Evolutionary conservation across 352 stramenopile genomes (phyloP).

Genomic region (Peronospora destructor): DNA sequence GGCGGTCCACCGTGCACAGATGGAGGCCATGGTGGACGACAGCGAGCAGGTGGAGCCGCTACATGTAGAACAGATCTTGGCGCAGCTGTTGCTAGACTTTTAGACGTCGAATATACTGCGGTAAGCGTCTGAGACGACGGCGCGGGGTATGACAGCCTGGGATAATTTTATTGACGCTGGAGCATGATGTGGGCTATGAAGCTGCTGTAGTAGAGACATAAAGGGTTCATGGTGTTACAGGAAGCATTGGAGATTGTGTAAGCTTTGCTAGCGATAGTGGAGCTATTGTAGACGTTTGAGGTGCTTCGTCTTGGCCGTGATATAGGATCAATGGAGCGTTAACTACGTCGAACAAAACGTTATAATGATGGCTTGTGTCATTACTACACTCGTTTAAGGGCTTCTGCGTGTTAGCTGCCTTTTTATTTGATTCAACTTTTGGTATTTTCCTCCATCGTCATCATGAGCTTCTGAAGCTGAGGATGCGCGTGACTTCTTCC

Average conservation of each 20-base stretch:
- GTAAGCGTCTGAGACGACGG: conserved; percentile 1
- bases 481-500: conserved; percentile 7
- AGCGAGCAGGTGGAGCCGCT: conserved; percentile 61
- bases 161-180: conserved; percentile 33
- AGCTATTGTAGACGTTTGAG: conserved; percentile 55
- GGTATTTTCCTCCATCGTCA: conserved; percentile 22
- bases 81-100: conserved; percentile 76
- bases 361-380: neutral
- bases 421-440: conserved; percentile 18
- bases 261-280: conserved; percentile 54
- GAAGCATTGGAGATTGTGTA: conserved; percentile 20
- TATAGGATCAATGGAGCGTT: conserved; percentile 11
- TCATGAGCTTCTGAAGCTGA: conserved; percentile 22
- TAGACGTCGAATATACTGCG: conserved; percentile 19
- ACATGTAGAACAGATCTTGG: conserved; percentile 76
- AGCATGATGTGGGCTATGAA: conserved; percentile 43
- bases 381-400: conserved; percentile 21
- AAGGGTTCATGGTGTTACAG: conserved; percentile 23
- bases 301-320: conserved; percentile 22
- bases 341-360: neutral
- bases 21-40: conserved; percentile 84
- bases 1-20: conserved; percentile 68
- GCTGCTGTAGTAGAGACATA: conserved; percentile 41
- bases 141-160: conserved; percentile 25
- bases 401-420: conserved; percentile 5